These are phyloP conservation scores for Globisporangium recalcitrans DNA, from an alignment of 352 stramenopile species.

Conservation along the genomic window DNA sequence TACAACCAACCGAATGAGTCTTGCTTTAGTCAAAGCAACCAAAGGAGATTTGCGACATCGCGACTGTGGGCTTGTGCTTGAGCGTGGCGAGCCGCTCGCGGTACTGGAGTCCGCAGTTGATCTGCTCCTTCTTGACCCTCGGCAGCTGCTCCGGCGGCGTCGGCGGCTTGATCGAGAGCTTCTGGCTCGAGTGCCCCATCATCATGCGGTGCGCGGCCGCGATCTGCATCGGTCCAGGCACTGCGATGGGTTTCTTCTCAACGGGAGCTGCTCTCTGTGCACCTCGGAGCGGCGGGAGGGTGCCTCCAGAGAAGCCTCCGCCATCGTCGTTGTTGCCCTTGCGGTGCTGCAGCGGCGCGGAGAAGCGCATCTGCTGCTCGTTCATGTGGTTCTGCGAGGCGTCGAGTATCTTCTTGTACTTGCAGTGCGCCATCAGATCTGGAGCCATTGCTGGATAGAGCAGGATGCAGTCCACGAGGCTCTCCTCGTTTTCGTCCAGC, in stretches of 20 bases:
- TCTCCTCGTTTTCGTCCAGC: constrained; percentile 28
- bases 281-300: constrained; percentile 48
- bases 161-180: constrained; percentile 67
- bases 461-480: constrained; percentile 57
- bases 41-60: constrained; percentile 77
- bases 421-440: constrained; percentile 32
- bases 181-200: constrained; percentile 82
- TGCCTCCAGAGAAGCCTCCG: constrained; percentile 16
- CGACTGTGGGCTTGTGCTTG: constrained; percentile 75
- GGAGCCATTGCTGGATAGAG: constrained; percentile 46
- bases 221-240: constrained; percentile 64
- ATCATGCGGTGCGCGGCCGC: constrained; percentile 77
- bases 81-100: constrained; percentile 64
- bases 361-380: constrained; percentile 79
- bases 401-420: constrained; percentile 76
- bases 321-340: constrained; percentile 26
- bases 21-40: constrained; percentile 36
- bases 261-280: constrained; percentile 25
- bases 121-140: constrained; percentile 34
- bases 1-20: background rate
- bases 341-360: constrained; percentile 69
- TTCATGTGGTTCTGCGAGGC: constrained; percentile 76
- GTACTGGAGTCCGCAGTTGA: constrained; percentile 78
- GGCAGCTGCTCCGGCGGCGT: constrained; percentile 52
- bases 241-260: constrained; percentile 62